Evolutionary conservation across 202 grass and related monocot genomes (phyloP).

Genomic region (Eragrostis tef): DNA sequence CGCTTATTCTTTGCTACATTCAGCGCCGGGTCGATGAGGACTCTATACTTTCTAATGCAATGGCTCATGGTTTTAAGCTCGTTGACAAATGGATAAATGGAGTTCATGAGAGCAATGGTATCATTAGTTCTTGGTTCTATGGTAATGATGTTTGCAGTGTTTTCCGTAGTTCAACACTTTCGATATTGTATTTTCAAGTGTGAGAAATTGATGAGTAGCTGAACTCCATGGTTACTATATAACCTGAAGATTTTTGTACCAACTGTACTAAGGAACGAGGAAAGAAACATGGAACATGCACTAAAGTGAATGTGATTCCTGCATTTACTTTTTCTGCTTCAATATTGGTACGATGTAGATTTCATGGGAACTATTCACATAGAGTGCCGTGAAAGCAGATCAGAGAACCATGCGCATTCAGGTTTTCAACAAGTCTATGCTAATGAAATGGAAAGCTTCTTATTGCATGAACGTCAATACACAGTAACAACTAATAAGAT

Average conservation of each 20-base stretch:
- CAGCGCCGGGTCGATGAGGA: slow-evolving; percentile 71
- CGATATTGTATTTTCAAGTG: slow-evolving; percentile 74
- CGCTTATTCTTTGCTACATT: slow-evolving; percentile 86
- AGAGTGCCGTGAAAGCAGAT: background rate
- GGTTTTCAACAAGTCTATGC: background rate
- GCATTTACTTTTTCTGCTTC: background rate
- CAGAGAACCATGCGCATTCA: background rate
- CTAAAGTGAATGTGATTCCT: background rate
- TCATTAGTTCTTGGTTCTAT: slow-evolving; percentile 74
- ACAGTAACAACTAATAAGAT: background rate
- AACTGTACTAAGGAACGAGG: background rate
- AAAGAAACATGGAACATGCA: background rate
- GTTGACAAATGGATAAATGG: slow-evolving; percentile 85
- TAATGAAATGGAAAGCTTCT: background rate
- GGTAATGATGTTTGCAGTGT: slow-evolving; percentile 49
- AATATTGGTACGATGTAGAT: background rate
- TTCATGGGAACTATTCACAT: background rate
- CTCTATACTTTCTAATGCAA: slow-evolving; percentile 59
- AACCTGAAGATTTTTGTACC: slow-evolving; percentile 3
- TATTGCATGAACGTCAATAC: background rate
- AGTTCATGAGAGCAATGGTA: slow-evolving; percentile 62
- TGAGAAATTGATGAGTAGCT: background rate
- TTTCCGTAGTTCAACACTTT: slow-evolving; percentile 59
- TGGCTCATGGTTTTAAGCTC: slow-evolving; percentile 61
- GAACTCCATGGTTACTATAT: slow-evolving; percentile 9